Evolutionary conservation across 495 filamentous ascomycete species (phyloP).

Genomic region (Clohesyomyces aquaticus): DNA sequence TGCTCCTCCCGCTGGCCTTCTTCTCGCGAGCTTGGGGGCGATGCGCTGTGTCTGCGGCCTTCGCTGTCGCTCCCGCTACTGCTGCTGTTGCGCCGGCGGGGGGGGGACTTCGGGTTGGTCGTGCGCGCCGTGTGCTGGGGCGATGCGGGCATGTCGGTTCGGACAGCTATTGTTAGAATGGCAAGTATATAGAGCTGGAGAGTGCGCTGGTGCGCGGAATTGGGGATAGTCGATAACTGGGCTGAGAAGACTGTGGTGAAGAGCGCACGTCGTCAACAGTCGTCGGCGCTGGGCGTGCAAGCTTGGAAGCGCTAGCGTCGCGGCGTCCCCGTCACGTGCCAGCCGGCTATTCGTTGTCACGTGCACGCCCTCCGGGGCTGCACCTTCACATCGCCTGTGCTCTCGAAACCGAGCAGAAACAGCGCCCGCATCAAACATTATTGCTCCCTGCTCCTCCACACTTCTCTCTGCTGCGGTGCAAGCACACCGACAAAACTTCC

Average conservation of each 20-base stretch:
- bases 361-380: neutral
- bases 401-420: slow-evolving; percentile 10
- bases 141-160: neutral
- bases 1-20: neutral
- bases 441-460: neutral
- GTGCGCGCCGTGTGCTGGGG: neutral
- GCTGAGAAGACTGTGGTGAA: too few species aligned
- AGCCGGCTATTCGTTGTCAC: neutral
- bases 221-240: too few species aligned
- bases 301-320: neutral
- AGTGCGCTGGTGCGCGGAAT: neutral
- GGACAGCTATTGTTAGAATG: neutral
- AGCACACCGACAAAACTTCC: neutral
- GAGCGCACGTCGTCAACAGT: too few species aligned
- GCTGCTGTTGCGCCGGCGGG: neutral
- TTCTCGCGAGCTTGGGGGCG: neutral
- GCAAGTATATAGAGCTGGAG: neutral
- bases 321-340: neutral
- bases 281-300: too few species aligned
- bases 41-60: slow-evolving; percentile 7
- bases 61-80: neutral
- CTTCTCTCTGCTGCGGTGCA: neutral
- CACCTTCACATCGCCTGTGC: neutral
- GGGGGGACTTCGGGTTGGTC: neutral
- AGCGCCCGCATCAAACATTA: slow-evolving; percentile 1